These are phyloP conservation scores for Wallacemonas sp. DNA, from an alignment of 208 protist genomes.

Conservation along the genomic window DNA sequence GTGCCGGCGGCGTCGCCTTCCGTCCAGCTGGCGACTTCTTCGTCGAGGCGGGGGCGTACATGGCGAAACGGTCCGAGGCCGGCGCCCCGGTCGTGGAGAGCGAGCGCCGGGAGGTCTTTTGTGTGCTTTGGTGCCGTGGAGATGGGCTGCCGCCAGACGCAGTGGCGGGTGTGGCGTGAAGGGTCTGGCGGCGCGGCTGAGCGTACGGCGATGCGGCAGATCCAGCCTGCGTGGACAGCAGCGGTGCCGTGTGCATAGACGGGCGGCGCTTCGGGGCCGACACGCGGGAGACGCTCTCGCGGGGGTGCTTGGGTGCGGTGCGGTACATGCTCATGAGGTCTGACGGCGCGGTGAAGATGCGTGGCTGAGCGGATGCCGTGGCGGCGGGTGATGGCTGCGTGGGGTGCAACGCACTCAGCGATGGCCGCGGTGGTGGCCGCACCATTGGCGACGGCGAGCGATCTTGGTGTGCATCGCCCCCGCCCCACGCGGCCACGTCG, in stretches of 20 bases:
- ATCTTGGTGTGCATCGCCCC: too few relatives aligned
- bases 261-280: neutral
- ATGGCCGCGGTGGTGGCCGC: neutral
- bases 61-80: constrained; percentile 21
- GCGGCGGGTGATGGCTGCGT: neutral
- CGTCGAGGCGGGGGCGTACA: constrained; percentile 27
- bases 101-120: neutral
- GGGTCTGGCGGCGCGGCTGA: neutral
- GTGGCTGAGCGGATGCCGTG: neutral
- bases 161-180: too few relatives aligned
- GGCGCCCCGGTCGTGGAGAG: neutral
- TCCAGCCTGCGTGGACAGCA: neutral
- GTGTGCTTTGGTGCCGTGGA: neutral
- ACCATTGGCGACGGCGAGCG: neutral
- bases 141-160: too few relatives aligned
- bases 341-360: constrained; percentile 2
- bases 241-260: neutral
- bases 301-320: constrained; percentile 6
- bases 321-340: constrained; percentile 13
- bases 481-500: too few relatives aligned
- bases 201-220: neutral
- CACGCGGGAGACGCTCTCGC: neutral
- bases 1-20: neutral
- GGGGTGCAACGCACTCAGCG: too few relatives aligned
- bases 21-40: neutral